Evolutionary conservation across 1,284 basidiomycete genomes (phyloP), one percentile per base, ranked within the genome.

Genomic region (Wolfiporia cocos): DNA sequence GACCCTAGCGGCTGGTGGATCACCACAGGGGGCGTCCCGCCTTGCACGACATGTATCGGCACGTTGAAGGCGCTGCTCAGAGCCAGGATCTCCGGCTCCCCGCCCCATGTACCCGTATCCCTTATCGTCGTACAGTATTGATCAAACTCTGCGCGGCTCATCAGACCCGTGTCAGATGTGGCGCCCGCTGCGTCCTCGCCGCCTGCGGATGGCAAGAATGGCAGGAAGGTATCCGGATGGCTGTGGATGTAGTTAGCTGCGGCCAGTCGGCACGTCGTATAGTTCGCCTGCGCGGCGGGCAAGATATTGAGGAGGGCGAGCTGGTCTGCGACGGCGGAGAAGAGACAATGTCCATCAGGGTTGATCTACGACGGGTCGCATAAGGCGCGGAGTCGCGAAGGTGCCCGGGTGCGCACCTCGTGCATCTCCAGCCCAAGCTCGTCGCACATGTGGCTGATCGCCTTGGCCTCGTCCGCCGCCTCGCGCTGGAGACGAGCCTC

Each of bases 21-120:
- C 7, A 97, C 92, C 20, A 98, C 71, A 0, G 82, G 72, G 1
- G 93, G 95, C 23, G 73, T 72, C 0, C 85, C 86, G 1, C 80
- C 77, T 61, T 99, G 96, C 15, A 98, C 74, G 42, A 99, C 88
- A 61, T 97, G 86, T 43, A 99, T 95, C 0, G 92, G 88, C 21
- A 93, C 70, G 41, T 80, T 71, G 62, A 81, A 97, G n/a, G 83
- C 82, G 41, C 85, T 74, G 54, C 86, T 86, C 9, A 99, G 69
- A 0, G 96, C 96, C 52, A 91, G 71, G 35, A 99, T 93, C 73
- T 99, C 96, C 2, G 93, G 94, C 65, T 99, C 92, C 29, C 96
- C 96, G 35, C 96, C 96, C 96, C 96, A 99, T 24, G 84, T 77
- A 7, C 81, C 88, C 7, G 92, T 95, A 55, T 85, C 74, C 37